Conservation (phyloP, 2,329 filamentous ascomycete genomes). For the Phaeoacremonium minimum region DNA sequence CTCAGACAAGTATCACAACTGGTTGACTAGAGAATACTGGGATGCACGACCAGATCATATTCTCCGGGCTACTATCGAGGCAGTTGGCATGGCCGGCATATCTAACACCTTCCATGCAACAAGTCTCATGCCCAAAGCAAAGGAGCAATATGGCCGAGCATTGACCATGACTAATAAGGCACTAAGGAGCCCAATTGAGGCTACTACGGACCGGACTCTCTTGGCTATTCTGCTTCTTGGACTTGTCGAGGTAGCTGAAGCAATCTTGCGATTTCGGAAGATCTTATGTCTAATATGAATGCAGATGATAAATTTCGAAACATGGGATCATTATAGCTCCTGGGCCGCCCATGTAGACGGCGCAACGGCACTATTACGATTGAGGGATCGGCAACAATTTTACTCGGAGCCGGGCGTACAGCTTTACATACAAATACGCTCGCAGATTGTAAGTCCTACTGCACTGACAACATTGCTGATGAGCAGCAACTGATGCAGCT, state of each 20-base stretch:
- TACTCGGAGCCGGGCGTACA: constrained; percentile 12
- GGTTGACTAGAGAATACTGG: not conserved
- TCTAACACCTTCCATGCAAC: not conserved
- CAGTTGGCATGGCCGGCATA: not conserved
- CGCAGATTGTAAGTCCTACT: constrained; percentile 16
- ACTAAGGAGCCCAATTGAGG: not conserved
- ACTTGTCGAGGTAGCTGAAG: not conserved
- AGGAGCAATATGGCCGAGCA: not conserved
- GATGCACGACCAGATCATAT: not conserved
- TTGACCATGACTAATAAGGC: not conserved
- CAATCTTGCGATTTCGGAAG: not conserved
- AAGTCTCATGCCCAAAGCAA: not conserved
- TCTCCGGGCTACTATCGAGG: not conserved
- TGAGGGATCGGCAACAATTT: constrained; percentile 1
- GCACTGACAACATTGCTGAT: not conserved
- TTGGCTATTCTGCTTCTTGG: not conserved
- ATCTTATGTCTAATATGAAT: not conserved
- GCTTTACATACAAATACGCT: constrained; percentile 17
- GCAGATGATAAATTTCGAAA: not conserved
- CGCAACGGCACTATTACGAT: not conserved
- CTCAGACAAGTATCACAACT: not conserved
- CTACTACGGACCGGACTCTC: not conserved
- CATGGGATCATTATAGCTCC: not conserved
- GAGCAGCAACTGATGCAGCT: not conserved
- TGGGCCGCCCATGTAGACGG: not conserved